Conservation (phyloP, 2,329 filamentous ascomycete species). For the Hymenotorrendiella dingleyae region DNA sequence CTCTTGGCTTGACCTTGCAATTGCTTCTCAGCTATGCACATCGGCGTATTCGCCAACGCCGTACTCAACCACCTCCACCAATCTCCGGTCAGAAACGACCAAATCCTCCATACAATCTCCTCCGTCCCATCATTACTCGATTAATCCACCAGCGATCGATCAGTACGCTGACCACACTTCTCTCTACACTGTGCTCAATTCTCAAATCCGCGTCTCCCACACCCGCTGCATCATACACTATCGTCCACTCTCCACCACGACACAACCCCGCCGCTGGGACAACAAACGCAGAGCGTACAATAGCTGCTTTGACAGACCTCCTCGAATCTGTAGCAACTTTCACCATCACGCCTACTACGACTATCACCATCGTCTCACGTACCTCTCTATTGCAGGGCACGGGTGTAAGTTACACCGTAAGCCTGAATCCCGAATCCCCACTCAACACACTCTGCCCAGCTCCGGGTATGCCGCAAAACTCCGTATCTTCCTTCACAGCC, state of each 20-base stretch:
- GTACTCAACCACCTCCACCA: conserved; percentile 58
- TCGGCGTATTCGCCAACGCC: conserved; percentile 62
- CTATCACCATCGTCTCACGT: conserved; percentile 33
- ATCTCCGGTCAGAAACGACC: conserved; percentile 42
- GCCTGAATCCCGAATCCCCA: conserved; percentile 14
- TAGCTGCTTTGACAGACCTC: conserved; percentile 36
- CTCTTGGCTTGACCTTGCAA: conserved; percentile 61
- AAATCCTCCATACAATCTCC: conserved; percentile 46
- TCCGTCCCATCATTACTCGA: conserved; percentile 46
- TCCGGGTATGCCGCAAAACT: conserved; percentile 11
- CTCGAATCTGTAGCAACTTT: conserved; percentile 38
- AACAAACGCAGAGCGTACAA: conserved; percentile 33
- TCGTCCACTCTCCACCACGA: conserved; percentile 18
- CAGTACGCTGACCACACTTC: conserved; percentile 15
- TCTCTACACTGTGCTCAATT: conserved; percentile 20
- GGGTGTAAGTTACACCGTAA: conserved; percentile 10
- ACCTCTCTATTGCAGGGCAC: conserved; percentile 14
- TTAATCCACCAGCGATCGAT: conserved; percentile 25
- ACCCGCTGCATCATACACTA: conserved; percentile 21
- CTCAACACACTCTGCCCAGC: conserved; percentile 14
- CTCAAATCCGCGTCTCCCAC: conserved; percentile 22
- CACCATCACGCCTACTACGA: conserved; percentile 28
- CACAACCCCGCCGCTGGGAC: conserved; percentile 17
- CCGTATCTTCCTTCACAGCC: conserved; percentile 9
- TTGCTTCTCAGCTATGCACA: conserved; percentile 77